Conservation (phyloP, 257 asterid genomes). For the Lycium ferocissimum region DNA sequence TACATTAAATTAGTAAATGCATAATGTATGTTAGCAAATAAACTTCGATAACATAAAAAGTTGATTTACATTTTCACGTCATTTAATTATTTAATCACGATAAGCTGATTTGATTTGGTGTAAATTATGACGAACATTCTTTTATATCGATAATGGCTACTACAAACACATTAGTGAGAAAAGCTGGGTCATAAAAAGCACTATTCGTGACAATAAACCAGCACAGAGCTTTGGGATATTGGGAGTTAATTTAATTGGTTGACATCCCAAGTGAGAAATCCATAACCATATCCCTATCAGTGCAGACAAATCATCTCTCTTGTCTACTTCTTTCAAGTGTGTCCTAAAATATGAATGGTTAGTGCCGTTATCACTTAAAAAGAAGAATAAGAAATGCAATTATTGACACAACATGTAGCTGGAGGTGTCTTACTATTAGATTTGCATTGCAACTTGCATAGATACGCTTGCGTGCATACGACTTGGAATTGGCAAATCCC, state of each 20-base stretch:
- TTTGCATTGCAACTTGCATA: conserved; percentile 11
- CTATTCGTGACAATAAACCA: conserved; percentile 2
- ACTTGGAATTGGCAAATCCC: background rate
- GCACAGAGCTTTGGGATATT: background rate
- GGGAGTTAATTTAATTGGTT: background rate
- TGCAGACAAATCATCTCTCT: conserved; percentile 22
- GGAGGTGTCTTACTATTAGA: background rate
- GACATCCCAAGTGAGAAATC: conserved; percentile 13
- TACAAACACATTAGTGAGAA: background rate
- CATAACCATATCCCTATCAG: background rate
- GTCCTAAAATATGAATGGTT: background rate
- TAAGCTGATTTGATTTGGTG: background rate
- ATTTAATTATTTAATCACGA: too few species aligned
- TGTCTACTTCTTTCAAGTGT: conserved; percentile 22
- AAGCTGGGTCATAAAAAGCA: background rate
- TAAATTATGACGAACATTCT: background rate
- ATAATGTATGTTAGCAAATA: background rate
- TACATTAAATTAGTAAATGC: background rate
- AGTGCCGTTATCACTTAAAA: conserved; percentile 7
- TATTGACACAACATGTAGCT: conserved; percentile 19
- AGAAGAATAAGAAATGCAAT: conserved; percentile 14
- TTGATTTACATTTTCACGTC: too few species aligned
- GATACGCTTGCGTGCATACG: conserved; percentile 20
- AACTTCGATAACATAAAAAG: background rate
- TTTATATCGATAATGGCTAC: too few species aligned